Conservation (phyloP, 2,329 filamentous ascomycete species). For the Aspergillus calidoustus region DNA sequence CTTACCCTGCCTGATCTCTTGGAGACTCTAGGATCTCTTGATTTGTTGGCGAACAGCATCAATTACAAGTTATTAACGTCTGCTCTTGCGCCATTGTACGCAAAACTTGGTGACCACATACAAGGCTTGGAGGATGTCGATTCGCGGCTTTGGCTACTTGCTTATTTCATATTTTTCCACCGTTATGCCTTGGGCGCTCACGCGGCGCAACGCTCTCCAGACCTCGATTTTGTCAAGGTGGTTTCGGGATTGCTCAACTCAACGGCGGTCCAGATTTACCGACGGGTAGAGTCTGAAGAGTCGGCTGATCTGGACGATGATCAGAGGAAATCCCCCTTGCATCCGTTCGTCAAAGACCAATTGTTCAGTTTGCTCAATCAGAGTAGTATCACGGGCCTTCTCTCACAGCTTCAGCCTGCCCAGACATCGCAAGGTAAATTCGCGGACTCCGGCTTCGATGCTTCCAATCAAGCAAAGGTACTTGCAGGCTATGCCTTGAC, state of each 20-base stretch:
- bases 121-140: constrained; percentile 41
- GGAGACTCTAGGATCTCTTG: constrained; percentile 43
- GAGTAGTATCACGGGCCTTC: constrained; percentile 69
- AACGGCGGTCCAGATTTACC: constrained; percentile 59
- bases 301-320: constrained; percentile 32
- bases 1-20: constrained; percentile 51
- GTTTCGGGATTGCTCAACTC: constrained; percentile 62
- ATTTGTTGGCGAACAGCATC: constrained; percentile 51
- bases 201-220: constrained; percentile 46
- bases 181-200: constrained; percentile 50
- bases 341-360: constrained; percentile 66
- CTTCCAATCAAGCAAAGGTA: constrained; percentile 67
- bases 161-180: constrained; percentile 64
- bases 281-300: constrained; percentile 51
- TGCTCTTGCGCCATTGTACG: constrained; percentile 41
- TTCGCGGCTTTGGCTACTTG: constrained; percentile 60
- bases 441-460: constrained; percentile 36
- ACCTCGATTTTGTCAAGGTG: constrained; percentile 60
- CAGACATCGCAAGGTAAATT: constrained; percentile 28
- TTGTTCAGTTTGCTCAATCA: constrained; percentile 75
- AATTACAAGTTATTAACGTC: constrained; percentile 56
- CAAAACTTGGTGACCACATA: constrained; percentile 28
- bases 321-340: constrained; percentile 39
- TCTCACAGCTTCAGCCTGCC: constrained; percentile 51
- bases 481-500: constrained; percentile 87